phyloP scores from a whole-genome alignment of 768 basidiomycete species.

The Pisolithus marmoratus region DNA sequence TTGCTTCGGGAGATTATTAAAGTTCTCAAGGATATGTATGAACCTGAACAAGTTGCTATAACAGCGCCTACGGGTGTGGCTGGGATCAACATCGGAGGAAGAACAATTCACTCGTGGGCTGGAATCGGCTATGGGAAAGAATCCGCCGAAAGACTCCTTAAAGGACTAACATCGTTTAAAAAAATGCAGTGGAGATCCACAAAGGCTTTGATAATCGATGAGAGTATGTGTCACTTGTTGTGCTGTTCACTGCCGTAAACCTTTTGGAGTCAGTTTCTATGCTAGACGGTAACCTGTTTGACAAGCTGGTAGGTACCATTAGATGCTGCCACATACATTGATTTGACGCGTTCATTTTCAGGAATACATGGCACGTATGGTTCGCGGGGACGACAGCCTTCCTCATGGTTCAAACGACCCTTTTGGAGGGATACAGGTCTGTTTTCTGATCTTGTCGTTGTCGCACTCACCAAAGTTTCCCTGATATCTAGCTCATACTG shows the following conservation, averaged over 20 bases:
- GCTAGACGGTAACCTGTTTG: constrained; percentile 64
- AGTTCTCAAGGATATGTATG: constrained; percentile 28
- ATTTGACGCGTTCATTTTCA: constrained; percentile 5
- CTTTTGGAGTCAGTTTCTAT: constrained; percentile 52
- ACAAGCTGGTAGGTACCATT: constrained; percentile 55
- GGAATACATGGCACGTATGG: constrained; percentile 34
- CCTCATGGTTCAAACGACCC: constrained; percentile 23
- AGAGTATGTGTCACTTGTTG: constrained; percentile 42
- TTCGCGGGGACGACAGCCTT: constrained; percentile 32
- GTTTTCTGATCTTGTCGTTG: neutral
- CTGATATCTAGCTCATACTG: constrained; percentile 48
- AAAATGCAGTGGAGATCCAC: constrained; percentile 46
- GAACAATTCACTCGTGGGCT: constrained; percentile 61
- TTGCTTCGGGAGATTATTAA: constrained; percentile 57
- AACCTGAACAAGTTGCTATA: constrained; percentile 37
- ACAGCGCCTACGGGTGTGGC: constrained; percentile 67
- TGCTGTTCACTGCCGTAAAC: neutral
- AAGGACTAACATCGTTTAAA: constrained; percentile 24
- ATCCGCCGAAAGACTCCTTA: constrained; percentile 34
- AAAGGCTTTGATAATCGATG: constrained; percentile 62
- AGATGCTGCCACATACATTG: constrained; percentile 14
- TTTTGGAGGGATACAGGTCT: constrained; percentile 66
- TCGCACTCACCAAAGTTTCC: neutral
- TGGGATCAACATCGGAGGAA: constrained; percentile 64
- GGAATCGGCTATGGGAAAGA: constrained; percentile 61